A percentile compares a stretch with the other conserved stretches of the same genome.
phyloP scores from a whole-genome alignment of 2,329 filamentous ascomycete genomes.

The Diplodia sapinea region DNA sequence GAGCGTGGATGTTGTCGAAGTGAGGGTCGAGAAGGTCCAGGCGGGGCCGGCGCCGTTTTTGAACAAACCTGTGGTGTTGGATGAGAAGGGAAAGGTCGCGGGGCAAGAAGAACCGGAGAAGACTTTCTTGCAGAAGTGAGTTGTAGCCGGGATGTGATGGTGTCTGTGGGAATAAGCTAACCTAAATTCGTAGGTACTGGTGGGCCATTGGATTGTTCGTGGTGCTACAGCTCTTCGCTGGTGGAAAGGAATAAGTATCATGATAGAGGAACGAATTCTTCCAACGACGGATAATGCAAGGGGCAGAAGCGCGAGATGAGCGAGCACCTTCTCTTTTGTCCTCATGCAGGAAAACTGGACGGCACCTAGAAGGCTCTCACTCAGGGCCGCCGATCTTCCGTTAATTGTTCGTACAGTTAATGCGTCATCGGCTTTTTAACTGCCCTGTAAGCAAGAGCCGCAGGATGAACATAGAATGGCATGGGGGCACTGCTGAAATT shows the following conservation, averaged over 20 bases:
- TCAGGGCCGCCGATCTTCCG: background rate
- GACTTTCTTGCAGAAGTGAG: conserved; percentile 59
- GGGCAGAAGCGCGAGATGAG: background rate
- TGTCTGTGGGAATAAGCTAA: conserved; percentile 31
- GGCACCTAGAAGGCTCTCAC: background rate
- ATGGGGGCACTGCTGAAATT: background rate
- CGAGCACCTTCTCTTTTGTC: background rate
- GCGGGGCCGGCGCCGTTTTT: conserved; percentile 51
- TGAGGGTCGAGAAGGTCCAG: conserved; percentile 49
- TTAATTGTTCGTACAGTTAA: background rate
- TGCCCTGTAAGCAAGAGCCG: background rate
- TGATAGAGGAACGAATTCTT: background rate
- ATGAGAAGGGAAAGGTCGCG: conserved; percentile 60
- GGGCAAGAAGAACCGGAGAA: conserved; percentile 54
- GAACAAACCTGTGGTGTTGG: conserved; percentile 62
- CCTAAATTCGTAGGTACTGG: conserved; percentile 52
- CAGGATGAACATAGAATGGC: background rate
- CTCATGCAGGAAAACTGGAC: background rate
- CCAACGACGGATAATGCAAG: background rate
- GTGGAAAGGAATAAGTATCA: conserved; percentile 40
- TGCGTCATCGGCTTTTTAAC: background rate
- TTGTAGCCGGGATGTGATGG: conserved; percentile 17
- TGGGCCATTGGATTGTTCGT: conserved; percentile 57
- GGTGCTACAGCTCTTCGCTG: conserved; percentile 53
- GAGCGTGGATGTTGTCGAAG: conserved; percentile 47